phyloP scores from a whole-genome alignment of 169 alveolate species.

The Eimeria acervulina region DNA sequence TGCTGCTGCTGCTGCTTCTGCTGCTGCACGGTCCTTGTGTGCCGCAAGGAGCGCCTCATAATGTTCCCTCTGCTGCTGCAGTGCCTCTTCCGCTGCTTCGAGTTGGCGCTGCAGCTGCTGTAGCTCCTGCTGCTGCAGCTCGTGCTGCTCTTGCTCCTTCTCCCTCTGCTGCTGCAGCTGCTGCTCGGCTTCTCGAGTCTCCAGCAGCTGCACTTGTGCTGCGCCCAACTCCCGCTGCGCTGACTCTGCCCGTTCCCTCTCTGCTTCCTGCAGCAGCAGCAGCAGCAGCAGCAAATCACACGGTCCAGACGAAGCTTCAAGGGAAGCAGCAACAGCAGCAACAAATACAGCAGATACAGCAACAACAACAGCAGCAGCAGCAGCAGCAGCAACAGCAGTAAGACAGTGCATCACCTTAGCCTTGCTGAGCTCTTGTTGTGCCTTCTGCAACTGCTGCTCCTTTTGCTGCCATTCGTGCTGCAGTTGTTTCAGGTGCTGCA shows the following conservation, averaged over 20 bases:
- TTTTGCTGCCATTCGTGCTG: conserved; percentile 14
- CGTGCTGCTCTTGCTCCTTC: not conserved
- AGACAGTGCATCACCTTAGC: not conserved
- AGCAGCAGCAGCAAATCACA: conserved; percentile 17
- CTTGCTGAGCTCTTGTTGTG: conserved; percentile 6
- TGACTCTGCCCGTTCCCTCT: conserved; percentile 24
- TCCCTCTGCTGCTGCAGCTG: conserved; percentile 61
- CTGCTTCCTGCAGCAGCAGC: conserved; percentile 63
- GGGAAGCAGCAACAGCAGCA: not conserved
- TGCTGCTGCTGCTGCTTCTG: not conserved
- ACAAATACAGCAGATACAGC: not conserved
- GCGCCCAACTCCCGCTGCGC: conserved; percentile 10
- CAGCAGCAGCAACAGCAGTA: conserved; percentile 1
- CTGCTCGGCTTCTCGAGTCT: conserved; percentile 14
- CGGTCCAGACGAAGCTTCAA: not conserved
- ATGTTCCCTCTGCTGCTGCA: conserved; percentile 61
- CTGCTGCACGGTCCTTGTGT: not conserved
- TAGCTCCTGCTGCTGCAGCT: conserved; percentile 27
- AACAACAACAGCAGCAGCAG: not conserved
- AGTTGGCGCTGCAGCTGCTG: conserved; percentile 37
- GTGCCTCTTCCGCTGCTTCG: conserved; percentile 20
- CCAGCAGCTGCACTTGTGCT: conserved; percentile 43
- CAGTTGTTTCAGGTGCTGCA: not conserved
- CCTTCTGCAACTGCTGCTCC: conserved; percentile 17
- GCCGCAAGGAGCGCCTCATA: conserved; percentile 14